Base-by-base conservation (phyloP, 352 stramenopile species). In the Pythium biforme region DNA sequence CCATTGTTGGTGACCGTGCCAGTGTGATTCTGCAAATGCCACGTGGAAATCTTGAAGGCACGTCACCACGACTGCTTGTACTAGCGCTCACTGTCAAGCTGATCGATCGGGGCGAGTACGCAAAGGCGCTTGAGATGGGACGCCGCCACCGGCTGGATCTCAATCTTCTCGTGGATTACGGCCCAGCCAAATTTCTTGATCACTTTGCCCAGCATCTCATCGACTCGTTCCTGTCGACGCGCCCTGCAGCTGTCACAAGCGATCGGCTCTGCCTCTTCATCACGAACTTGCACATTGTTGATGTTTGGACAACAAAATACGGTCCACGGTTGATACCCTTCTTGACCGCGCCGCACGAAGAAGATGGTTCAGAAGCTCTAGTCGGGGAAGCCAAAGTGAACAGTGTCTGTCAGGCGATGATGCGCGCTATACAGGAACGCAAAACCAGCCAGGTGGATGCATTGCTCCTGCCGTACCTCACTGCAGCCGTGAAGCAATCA, bases 121-220 rank as follows among this genome's bases (percentile, higher is more conserved):
- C 68, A 2, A 53, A 68, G 5, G 86, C 86, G 4, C 65, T 92
- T 9, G 86, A 94, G 31, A 68, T 89, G 47, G 82, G 78, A 46
- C 83, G 86, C n/a, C 83, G 83, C 33, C 86, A 94, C 47, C 83
- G 86, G 10, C 47, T 94, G 8, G 86, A 94, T 53, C 54, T 94
- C 49, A 92, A 92, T 56, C 15, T 94, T 37, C 75, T 94, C 4
- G 79, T 92, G 22, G 83, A 94, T 48, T 83, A 78, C 46, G 61
- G 90, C 27, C 55, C 66, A 4, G 19, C 59, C n/a, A 56, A 15
- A 11, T 92, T 94, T 37, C 25, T 88, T 4, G 29, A 50, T 22
- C 62, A 64, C 29, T 75, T 88, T 0, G 22, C 65, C 0, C 33
- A 50, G 22, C 62, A 70, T 15, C 43, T 88, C 6, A 11, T 90